These are phyloP conservation scores for Sugiyamaella chiloensis DNA, from an alignment of 805 yeast species.

Conservation along the genomic window DNA sequence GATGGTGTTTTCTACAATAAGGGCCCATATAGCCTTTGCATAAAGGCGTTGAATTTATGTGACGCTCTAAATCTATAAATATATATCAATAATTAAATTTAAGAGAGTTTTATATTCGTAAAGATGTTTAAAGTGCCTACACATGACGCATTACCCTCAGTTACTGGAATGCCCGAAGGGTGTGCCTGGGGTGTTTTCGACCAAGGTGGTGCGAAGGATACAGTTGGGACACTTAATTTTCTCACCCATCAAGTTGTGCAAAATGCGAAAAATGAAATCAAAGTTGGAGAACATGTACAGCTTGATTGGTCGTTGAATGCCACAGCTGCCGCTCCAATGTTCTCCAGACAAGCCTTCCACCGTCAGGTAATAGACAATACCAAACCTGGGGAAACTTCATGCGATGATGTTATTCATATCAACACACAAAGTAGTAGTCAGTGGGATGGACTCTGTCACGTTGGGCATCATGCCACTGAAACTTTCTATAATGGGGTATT, in stretches of 20 bases:
- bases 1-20: too few species aligned
- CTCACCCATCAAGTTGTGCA: slow-evolving; percentile 15
- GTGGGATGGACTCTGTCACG: slow-evolving; percentile 36
- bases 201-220: slow-evolving; percentile 16
- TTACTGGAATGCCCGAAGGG: slow-evolving; percentile 17
- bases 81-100: background rate
- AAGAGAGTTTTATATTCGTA: too few species aligned
- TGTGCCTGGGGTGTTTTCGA: slow-evolving; percentile 21
- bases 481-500: slow-evolving; percentile 28
- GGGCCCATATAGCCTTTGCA: too few species aligned
- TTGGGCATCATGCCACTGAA: slow-evolving; percentile 21
- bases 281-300: slow-evolving; percentile 13
- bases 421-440: slow-evolving; percentile 35
- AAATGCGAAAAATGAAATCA: slow-evolving; percentile 14
- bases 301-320: slow-evolving; percentile 17
- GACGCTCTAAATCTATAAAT: background rate
- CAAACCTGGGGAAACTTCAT: slow-evolving; percentile 10
- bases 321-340: slow-evolving; percentile 5
- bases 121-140: background rate
- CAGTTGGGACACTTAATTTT: slow-evolving; percentile 17
- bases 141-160: slow-evolving; percentile 10
- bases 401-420: slow-evolving; percentile 30
- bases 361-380: slow-evolving; percentile 5
- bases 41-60: too few species aligned
- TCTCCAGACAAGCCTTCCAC: slow-evolving; percentile 5